These are phyloP conservation scores for Globisporangium viniferum DNA, from an alignment of 352 stramenopile genomes.

Conservation along the genomic window DNA sequence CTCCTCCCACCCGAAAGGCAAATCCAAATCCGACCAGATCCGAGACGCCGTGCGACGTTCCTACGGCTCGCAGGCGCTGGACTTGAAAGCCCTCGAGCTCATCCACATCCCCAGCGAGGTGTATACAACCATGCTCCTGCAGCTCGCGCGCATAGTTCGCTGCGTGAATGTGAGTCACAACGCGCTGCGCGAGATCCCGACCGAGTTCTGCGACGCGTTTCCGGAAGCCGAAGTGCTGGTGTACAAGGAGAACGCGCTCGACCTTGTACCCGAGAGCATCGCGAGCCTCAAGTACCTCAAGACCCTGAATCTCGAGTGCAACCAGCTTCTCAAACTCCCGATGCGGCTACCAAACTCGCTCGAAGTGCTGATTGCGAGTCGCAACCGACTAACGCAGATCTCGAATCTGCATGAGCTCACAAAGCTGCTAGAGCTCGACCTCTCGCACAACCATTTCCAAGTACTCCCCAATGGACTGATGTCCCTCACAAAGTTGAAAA, in stretches of 20 bases:
- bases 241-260: constrained; percentile 68
- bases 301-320: constrained; percentile 50
- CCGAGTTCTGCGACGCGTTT: constrained; percentile 51
- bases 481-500: constrained; percentile 39
- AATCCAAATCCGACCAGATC: constrained; percentile 19
- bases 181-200: constrained; percentile 51
- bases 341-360: constrained; percentile 36
- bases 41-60: constrained; percentile 39
- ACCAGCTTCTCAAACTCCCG: constrained; percentile 49
- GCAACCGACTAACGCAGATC: constrained; percentile 53
- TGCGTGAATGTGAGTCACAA: constrained; percentile 72
- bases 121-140: constrained; percentile 58
- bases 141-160: constrained; percentile 56
- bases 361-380: constrained; percentile 30
- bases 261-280: constrained; percentile 29
- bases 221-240: constrained; percentile 43
- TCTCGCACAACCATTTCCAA: constrained; percentile 65
- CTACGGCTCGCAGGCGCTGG: constrained; percentile 53
- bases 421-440: constrained; percentile 43
- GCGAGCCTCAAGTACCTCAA: constrained; percentile 31
- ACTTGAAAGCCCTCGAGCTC: constrained; percentile 66
- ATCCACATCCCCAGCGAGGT: constrained; percentile 55
- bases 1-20: not conserved
- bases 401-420: constrained; percentile 48
- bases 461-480: constrained; percentile 49